Conservation (phyloP, 305 asterid genomes). For the Solanum hybrid region DNA sequence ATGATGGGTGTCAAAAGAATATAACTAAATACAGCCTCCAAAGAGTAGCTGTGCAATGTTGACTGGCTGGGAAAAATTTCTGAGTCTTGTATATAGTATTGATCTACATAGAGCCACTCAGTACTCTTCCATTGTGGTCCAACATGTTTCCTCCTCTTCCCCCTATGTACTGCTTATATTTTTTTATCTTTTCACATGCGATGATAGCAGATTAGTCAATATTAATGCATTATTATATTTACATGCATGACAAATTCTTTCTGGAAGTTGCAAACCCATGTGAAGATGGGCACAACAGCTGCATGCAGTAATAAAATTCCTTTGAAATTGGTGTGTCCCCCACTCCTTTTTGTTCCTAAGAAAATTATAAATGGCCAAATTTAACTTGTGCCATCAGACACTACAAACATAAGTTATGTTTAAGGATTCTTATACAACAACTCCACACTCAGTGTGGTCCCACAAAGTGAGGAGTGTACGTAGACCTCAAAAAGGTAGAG, state of each 20-base stretch:
- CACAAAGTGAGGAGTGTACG: background rate
- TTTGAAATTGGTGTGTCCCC: background rate
- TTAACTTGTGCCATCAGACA: background rate
- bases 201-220: background rate
- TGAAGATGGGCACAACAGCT: slow-evolving; percentile 20
- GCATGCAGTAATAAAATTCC: background rate
- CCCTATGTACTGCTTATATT: background rate
- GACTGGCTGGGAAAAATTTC: slow-evolving; percentile 8
- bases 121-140: slow-evolving; percentile 23
- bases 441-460: background rate
- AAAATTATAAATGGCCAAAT: background rate
- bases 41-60: background rate
- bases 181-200: background rate
- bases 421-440: background rate
- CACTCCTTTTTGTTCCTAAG: background rate
- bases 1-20: background rate
- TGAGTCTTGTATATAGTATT: slow-evolving; percentile 26
- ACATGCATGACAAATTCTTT: slow-evolving; percentile 8
- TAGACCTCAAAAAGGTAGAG: background rate
- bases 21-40: background rate
- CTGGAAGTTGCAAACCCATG: slow-evolving; percentile 30
- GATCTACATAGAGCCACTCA: slow-evolving; percentile 58
- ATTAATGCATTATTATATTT: slow-evolving; percentile 7
- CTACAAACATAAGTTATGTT: background rate
- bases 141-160: background rate